Conservation (phyloP, 2,329 filamentous ascomycete genomes). For the Cercospora sojina region DNA sequence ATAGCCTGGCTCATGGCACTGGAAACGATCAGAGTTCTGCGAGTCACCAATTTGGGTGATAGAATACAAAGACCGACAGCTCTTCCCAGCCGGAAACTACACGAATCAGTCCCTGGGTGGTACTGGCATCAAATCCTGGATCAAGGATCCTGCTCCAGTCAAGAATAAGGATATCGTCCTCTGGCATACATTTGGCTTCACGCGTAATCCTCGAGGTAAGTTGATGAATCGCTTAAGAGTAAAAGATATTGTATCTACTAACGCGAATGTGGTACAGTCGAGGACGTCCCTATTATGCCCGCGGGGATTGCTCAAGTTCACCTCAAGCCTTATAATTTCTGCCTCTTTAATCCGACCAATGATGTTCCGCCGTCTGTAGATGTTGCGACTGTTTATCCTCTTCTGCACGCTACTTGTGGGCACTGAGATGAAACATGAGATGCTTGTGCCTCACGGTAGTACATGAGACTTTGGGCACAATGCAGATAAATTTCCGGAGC, state of each 20-base stretch:
- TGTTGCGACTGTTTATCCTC: no score
- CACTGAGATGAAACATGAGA: no score
- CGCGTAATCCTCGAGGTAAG: slow-evolving; percentile 40
- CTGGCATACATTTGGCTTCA: slow-evolving; percentile 60
- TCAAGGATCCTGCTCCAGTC: slow-evolving; percentile 46
- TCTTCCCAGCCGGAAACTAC: slow-evolving; percentile 57
- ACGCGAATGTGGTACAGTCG: neutral
- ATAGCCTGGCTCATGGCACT: slow-evolving; percentile 54
- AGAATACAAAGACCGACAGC: slow-evolving; percentile 57
- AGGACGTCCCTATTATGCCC: neutral
- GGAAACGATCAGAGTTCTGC: slow-evolving; percentile 59
- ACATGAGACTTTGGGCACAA: no score
- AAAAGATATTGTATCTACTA: neutral
- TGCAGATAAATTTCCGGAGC: no score
- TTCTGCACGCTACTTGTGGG: no score
- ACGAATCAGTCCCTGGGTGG: slow-evolving; percentile 57
- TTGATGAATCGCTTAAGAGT: neutral
- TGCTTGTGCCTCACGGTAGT: no score
- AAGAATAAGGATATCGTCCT: slow-evolving; percentile 58
- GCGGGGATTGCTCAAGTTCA: neutral
- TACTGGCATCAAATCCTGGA: slow-evolving; percentile 42
- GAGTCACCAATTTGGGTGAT: slow-evolving; percentile 60
- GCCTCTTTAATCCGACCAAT: neutral
- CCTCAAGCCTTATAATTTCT: neutral
- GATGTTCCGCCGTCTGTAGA: no score